Evolutionary conservation across 441 rosid species (phyloP).

Genomic region (Pelargonium cotyledonis): DNA sequence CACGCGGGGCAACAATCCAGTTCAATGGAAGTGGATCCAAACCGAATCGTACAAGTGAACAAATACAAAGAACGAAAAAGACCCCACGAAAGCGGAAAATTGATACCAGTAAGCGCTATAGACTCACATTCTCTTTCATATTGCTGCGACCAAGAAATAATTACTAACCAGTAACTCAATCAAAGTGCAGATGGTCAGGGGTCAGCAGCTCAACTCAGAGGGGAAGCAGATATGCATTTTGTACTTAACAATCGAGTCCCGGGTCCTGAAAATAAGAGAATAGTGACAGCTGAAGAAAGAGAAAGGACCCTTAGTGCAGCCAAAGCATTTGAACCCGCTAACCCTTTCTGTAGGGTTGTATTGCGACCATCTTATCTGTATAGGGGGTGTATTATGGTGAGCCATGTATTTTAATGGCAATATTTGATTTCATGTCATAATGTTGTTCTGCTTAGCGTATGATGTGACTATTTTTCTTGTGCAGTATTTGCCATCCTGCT

Average conservation of each 20-base stretch:
- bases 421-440: not conserved
- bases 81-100: conserved; percentile 58
- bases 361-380: conserved; percentile 91
- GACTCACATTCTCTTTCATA: conserved; percentile 7
- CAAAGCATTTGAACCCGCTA: conserved; percentile 77
- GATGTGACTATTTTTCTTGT: conserved; percentile 16
- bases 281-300: conserved; percentile 90
- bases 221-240: conserved; percentile 1
- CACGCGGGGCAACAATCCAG: conserved; percentile 23
- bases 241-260: conserved; percentile 3
- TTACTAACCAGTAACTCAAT: conserved; percentile 19
- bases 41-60: conserved; percentile 29
- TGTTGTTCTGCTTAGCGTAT: not conserved
- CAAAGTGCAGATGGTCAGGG: conserved; percentile 43
- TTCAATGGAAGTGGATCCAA: conserved; percentile 21
- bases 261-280: conserved; percentile 64
- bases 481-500: conserved; percentile 92
- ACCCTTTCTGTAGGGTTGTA: conserved; percentile 96
- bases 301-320: conserved; percentile 87
- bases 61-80: conserved; percentile 43
- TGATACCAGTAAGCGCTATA: conserved; percentile 59
- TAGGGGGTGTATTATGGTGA: conserved; percentile 97
- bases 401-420: conserved; percentile 14
- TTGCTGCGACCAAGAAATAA: conserved; percentile 15
- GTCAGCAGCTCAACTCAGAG: conserved; percentile 40